Base-by-base conservation (phyloP, 495 filamentous ascomycete genomes). In the Aspergillus bertholletiae region DNA sequence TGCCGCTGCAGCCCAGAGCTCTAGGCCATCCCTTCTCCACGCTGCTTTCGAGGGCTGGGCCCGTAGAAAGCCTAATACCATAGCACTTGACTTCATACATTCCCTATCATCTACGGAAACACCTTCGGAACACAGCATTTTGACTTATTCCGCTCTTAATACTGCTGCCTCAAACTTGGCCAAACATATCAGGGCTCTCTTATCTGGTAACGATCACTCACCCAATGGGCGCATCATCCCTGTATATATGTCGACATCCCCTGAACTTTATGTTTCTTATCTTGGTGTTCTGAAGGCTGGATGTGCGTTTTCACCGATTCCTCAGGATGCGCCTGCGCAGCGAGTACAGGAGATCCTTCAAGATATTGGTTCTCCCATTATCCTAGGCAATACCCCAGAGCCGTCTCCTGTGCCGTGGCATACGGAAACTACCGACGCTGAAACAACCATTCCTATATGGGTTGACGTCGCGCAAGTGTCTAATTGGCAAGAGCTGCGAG, bases 211-310 rank as follows among this genome's bases (percentile, higher is more conserved):
- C n/a, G 17, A 22, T 2, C 30, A 34, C 12, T n/a, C 37, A n/a
- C 5, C 39, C 8, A 21, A 55, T 39, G 56, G 58, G 30, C 58
- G 47, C 8, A 76, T 90, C 22, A 74, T 92, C n/a, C 88, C 89
- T 0, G 71, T 92, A 12, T 74, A 90, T 15, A 70, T 90, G 20
- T 79, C 83, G 12, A 89, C 92, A 57, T 82, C 77, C 4, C 83
- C 82, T 5, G 74, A 82, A 27, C 80, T 95, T 3, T 95, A 92
- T 61, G 73, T 90, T 40, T 72, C 85, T 1, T 76, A 86, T 22
- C 68, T 93, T 2, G 89, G 81, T 5, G 82, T 88, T 49, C 73
- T 93, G 3, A 89, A 89, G 59, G 82, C 84, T 7, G 90, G 90
- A 0, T 85, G 71, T 7, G 88, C 89, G 7, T 93, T 93, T 59